A percentile compares a stretch with the other conserved stretches of the same genome.
Evolutionary conservation across 805 yeast species (phyloP).

Genomic region (Kluyveromyces nonfermentans): DNA sequence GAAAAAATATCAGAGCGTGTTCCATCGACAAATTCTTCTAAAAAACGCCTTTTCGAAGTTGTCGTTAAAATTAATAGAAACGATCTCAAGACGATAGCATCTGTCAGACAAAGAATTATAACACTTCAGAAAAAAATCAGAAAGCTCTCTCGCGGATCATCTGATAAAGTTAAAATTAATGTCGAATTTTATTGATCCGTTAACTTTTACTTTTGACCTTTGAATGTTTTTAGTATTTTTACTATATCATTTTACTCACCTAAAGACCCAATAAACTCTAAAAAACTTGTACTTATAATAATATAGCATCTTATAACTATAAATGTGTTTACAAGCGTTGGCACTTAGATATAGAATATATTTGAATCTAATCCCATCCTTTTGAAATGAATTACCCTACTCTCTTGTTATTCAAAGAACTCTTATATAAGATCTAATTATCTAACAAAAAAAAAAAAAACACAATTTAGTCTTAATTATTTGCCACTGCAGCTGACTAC

Average conservation of each 20-base stretch:
- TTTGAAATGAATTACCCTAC: not conserved
- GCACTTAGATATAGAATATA: too few relatives aligned
- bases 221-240: not conserved
- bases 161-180: conserved; percentile 43
- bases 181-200: conserved; percentile 35
- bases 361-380: too few relatives aligned
- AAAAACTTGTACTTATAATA: too few relatives aligned
- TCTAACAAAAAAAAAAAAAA: too few relatives aligned
- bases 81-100: conserved; percentile 49
- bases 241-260: not conserved
- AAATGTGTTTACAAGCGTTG: too few relatives aligned
- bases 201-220: conserved; percentile 1
- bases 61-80: conserved; percentile 39
- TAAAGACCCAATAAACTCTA: not conserved
- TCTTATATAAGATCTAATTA: not conserved
- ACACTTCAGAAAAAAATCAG: conserved; percentile 52
- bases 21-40: conserved; percentile 6
- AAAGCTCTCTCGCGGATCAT: conserved; percentile 41
- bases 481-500: not conserved
- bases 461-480: not conserved
- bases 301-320: too few relatives aligned
- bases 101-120: conserved; percentile 49
- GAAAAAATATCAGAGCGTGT: conserved; percentile 11
- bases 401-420: not conserved
- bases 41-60: conserved; percentile 31